Evolutionary conservation across 768 basidiomycete species (phyloP).

Genomic region (Mycena indigotica): DNA sequence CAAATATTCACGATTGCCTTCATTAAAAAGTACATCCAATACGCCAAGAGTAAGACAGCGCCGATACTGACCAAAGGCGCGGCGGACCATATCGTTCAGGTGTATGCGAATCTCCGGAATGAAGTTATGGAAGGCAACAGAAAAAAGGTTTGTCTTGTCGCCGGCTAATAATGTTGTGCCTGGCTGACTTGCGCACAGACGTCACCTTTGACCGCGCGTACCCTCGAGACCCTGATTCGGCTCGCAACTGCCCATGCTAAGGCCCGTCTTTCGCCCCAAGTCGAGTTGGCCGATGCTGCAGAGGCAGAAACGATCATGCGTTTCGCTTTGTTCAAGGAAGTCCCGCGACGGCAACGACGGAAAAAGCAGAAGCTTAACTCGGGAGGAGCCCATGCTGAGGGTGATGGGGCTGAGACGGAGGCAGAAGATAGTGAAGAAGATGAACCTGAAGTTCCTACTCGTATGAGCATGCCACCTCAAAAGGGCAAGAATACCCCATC

Average conservation of each 20-base stretch:
- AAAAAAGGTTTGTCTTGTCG: constrained; percentile 63
- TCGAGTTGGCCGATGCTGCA: constrained; percentile 82
- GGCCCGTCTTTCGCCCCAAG: constrained; percentile 82
- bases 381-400: constrained; percentile 53
- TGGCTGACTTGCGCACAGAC: constrained; percentile 63
- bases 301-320: constrained; percentile 95
- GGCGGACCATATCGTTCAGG: constrained; percentile 89
- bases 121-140: constrained; percentile 88
- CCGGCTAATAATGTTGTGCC: constrained; percentile 14
- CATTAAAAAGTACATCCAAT: constrained; percentile 98
- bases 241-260: constrained; percentile 98
- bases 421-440: constrained; percentile 53
- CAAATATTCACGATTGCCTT: constrained; percentile 93
- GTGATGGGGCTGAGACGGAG: constrained; percentile 57
- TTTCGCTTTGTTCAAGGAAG: constrained; percentile 97
- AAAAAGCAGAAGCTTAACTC: constrained; percentile 88
- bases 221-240: constrained; percentile 97
- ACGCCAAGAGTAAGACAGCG: constrained; percentile 85
- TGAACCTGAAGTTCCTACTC: constrained; percentile 43
- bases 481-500: constrained; percentile 18
- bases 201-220: constrained; percentile 95
- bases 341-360: constrained; percentile 75
- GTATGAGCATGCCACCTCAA: constrained; percentile 52
- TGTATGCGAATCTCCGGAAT: constrained; percentile 90
- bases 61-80: constrained; percentile 91